Evolutionary conservation across 768 basidiomycete genomes (phyloP).

Genomic region (Boletus edulis): DNA sequence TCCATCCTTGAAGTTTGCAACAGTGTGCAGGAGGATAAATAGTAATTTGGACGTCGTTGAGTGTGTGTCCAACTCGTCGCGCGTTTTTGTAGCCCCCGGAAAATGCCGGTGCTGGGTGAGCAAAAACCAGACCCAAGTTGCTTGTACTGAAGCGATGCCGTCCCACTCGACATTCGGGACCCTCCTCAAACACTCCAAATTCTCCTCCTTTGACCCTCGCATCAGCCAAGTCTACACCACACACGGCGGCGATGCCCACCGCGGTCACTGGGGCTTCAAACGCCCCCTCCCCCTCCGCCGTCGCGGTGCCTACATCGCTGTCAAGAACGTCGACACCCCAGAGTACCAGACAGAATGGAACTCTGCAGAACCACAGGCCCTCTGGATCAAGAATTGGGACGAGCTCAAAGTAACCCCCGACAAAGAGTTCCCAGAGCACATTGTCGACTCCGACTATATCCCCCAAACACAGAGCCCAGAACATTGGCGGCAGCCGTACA

Average conservation of each 20-base stretch:
- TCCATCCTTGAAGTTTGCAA: conserved; percentile 51
- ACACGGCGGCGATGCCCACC: conserved; percentile 62
- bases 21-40: conserved; percentile 50
- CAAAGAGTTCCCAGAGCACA: conserved; percentile 16
- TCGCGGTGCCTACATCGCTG: conserved; percentile 60
- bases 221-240: conserved; percentile 80
- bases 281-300: conserved; percentile 71
- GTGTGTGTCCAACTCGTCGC: conserved; percentile 10
- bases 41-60: conserved; percentile 83
- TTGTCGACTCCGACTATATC: conserved; percentile 27
- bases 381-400: conserved; percentile 64
- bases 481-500: conserved; percentile 28
- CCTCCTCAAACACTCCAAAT: conserved; percentile 78
- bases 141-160: conserved; percentile 3
- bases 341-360: conserved; percentile 80
- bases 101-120: conserved; percentile 17
- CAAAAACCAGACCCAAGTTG: too few relatives aligned
- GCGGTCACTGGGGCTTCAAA: conserved; percentile 86
- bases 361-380: conserved; percentile 60
- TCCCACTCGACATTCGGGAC: conserved; percentile 70
- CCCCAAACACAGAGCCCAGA: conserved; percentile 15
- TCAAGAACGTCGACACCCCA: conserved; percentile 66
- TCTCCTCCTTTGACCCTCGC: conserved; percentile 72
- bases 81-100: conserved; percentile 33
- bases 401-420: conserved; percentile 41